Evolutionary conservation across 2,329 filamentous ascomycete genomes (phyloP).

Genomic region (Botrytis pseudocinerea): DNA sequence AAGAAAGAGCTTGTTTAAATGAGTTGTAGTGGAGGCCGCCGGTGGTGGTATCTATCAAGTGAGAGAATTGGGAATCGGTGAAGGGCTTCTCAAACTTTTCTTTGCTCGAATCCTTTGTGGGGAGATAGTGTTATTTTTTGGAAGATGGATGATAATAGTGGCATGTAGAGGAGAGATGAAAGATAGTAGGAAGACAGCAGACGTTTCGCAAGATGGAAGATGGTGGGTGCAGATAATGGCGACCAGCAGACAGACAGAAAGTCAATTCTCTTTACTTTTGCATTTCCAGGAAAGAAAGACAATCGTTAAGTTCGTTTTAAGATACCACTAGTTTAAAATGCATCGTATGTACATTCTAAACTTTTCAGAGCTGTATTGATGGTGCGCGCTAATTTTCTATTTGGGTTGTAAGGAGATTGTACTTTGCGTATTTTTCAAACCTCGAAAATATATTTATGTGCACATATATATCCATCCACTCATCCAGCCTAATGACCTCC

Average conservation of each 20-base stretch:
- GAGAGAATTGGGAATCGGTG: neutral
- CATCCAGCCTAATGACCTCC: neutral
- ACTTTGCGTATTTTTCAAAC: too few species aligned
- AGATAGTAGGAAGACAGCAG: neutral
- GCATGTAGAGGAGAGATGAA: neutral
- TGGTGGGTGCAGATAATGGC: neutral
- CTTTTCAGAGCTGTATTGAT: too few species aligned
- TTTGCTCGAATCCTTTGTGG: neutral
- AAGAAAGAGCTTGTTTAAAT: slow-evolving; percentile 13
- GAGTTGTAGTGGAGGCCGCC: neutral
- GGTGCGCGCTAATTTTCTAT: neutral
- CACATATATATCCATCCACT: neutral
- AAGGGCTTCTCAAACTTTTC: neutral
- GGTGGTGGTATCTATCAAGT: neutral
- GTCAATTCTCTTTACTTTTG: neutral
- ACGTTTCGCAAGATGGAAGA: neutral
- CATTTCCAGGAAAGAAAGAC: neutral
- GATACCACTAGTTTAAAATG: neutral
- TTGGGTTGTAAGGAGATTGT: too few species aligned
- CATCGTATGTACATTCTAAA: neutral
- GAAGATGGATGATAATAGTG: neutral
- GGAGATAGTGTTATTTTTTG: neutral
- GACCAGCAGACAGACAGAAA: too few species aligned
- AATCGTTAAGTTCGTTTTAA: neutral
- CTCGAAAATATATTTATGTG: too few species aligned